Evolutionary conservation across 192 early-diverging fungal genomes (phyloP).

Genomic region (Backusella psychrophila): DNA sequence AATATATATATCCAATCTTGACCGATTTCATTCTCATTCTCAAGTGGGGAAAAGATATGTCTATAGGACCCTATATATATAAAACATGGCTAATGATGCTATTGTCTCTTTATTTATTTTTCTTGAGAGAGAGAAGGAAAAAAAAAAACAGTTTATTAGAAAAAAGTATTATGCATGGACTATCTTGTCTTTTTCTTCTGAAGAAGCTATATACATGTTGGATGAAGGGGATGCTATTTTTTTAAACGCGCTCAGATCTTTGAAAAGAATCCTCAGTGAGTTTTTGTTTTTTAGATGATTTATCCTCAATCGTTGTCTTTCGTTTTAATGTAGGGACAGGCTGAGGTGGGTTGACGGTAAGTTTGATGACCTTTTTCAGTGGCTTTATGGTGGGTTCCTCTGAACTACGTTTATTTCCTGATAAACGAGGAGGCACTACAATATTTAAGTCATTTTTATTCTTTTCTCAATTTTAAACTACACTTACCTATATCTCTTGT

Average conservation of each 20-base stretch:
- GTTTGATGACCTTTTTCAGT: conserved; percentile 1
- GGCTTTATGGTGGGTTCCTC: neutral
- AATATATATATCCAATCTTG: too few species aligned
- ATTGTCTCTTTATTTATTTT: too few species aligned
- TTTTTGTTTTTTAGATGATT: neutral
- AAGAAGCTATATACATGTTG: neutral
- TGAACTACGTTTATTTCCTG: neutral
- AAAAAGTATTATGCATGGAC: neutral
- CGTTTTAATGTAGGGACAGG: neutral
- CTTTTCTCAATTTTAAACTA: too few species aligned
- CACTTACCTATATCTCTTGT: neutral
- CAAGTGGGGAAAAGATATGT: too few species aligned
- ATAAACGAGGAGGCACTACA: neutral
- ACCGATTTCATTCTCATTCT: too few species aligned
- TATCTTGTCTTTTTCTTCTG: neutral
- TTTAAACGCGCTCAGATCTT: conserved; percentile 6
- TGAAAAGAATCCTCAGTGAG: neutral
- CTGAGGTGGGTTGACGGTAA: conserved; percentile 6
- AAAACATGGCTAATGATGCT: too few species aligned
- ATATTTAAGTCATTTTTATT: too few species aligned
- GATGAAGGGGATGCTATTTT: neutral
- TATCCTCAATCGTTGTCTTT: neutral
- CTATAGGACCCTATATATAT: too few species aligned
- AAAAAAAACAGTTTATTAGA: too few species aligned
- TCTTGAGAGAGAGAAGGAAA: too few species aligned